Evolutionary conservation across 2,329 filamentous ascomycete genomes (phyloP), one percentile per base, ranked within the genome.

Genomic region (Aspergillus aculeatinus): DNA sequence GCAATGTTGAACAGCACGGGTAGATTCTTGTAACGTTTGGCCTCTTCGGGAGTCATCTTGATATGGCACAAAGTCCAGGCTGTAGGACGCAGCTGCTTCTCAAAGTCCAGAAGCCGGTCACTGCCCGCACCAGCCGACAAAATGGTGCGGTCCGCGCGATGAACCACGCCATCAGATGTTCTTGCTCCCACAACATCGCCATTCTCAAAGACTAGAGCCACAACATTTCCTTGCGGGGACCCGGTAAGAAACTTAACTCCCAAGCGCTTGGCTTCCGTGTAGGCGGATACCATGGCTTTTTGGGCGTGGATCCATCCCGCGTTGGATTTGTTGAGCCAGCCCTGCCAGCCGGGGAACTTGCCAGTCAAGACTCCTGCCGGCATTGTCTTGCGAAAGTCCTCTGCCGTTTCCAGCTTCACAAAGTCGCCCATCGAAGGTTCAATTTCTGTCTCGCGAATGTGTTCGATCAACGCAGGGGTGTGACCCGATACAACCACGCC

Each of bases 241-340:
- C 79, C 80, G 2, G 78, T 78, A 16, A 83, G 69, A 53, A 84
- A 82, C 1, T 66, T 71, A 1, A 80, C 83, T 4, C 82, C 82
- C 9, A 83, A 62, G 5, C 73, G 71, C 56, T 74, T 63, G 1
- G 81, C 80, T 64, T 83, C 82, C 1, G 68, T 66, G 25, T 77
- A 77, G 3, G 80, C 77, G 33, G 80, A 77, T 47, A 76, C 60
- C 60, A 85, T 69, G 0, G 81, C 81, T 39, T 81, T 81, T 12
- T 77, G 73, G 3, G 84, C 82, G 63, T 81, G 80, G 2, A 84
- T 80, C 82, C 83, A 86, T 7, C 83, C 83, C 3, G 81, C 81
- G 7, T 79, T 67, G 4, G 60, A 56, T 33, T 64, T 66, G 35
- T 64, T 67, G 58, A 76, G 77, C 65, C 79, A 83, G 11, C 82